These are phyloP conservation scores for Telfairia occidentalis DNA, from an alignment of 331 rosid species.

Conservation along the genomic window DNA sequence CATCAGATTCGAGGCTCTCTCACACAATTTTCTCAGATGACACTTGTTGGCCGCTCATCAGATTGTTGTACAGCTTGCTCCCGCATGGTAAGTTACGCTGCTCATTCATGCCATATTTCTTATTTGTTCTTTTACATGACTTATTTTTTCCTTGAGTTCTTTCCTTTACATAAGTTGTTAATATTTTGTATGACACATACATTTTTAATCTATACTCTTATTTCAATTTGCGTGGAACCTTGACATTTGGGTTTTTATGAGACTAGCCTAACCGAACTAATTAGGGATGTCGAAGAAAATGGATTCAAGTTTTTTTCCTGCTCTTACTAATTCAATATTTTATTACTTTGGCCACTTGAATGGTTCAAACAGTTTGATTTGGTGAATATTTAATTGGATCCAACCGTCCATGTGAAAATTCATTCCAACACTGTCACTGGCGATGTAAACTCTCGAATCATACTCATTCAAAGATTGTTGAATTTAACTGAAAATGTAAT, in stretches of 20 bases:
- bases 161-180: too few relatives aligned
- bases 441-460: not conserved
- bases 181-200: not conserved
- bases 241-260: not conserved
- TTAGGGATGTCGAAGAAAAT: not conserved
- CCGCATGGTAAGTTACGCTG: slow-evolving; percentile 40
- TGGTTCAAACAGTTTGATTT: not conserved
- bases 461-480: not conserved
- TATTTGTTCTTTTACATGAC: not conserved
- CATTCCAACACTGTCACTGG: not conserved
- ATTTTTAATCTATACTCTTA: not conserved
- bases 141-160: too few relatives aligned
- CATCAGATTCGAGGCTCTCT: slow-evolving; percentile 86
- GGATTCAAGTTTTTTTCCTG: not conserved
- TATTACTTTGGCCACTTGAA: not conserved
- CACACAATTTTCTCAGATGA: slow-evolving; percentile 78
- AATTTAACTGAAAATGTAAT: not conserved
- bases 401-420: not conserved
- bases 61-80: slow-evolving; percentile 83
- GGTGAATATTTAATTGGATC: not conserved
- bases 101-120: not conserved
- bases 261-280: not conserved
- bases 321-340: not conserved
- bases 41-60: slow-evolving; percentile 68
- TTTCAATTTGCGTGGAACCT: not conserved